These are phyloP conservation scores for Dipodascus geniculatus DNA, from an alignment of 805 yeast species.

Conservation along the genomic window DNA sequence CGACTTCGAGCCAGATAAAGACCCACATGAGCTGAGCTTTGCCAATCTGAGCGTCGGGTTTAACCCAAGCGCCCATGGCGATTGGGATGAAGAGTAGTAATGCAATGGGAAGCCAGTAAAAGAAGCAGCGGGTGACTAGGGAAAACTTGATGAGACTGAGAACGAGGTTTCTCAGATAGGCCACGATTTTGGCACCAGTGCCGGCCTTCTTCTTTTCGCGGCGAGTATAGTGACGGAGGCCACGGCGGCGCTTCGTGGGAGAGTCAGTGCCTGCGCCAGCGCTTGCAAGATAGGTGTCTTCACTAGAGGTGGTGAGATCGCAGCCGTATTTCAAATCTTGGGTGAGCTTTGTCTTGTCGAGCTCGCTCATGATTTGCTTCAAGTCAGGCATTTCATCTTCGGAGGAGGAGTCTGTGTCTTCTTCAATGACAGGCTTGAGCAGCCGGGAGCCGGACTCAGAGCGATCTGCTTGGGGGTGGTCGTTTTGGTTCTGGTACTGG, in stretches of 20 bases:
- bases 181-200: neutral
- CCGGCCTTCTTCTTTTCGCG: neutral
- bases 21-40: conserved; percentile 27
- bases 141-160: conserved; percentile 7
- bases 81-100: conserved; percentile 27
- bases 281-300: neutral
- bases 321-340: neutral
- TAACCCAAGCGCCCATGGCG: conserved; percentile 28
- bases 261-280: neutral
- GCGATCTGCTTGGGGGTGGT: neutral
- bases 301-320: neutral
- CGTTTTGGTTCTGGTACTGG: neutral
- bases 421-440: neutral
- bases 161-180: neutral
- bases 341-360: neutral
- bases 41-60: conserved; percentile 23
- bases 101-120: conserved; percentile 30
- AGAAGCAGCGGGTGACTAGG: conserved; percentile 22
- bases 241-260: neutral
- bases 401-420: neutral
- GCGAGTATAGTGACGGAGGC: neutral
- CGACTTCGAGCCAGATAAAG: conserved; percentile 30
- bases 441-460: neutral
- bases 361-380: neutral
- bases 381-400: neutral